These are phyloP conservation scores for Cetradonia linearis DNA, from an alignment of 495 filamentous ascomycete genomes.

Conservation along the genomic window DNA sequence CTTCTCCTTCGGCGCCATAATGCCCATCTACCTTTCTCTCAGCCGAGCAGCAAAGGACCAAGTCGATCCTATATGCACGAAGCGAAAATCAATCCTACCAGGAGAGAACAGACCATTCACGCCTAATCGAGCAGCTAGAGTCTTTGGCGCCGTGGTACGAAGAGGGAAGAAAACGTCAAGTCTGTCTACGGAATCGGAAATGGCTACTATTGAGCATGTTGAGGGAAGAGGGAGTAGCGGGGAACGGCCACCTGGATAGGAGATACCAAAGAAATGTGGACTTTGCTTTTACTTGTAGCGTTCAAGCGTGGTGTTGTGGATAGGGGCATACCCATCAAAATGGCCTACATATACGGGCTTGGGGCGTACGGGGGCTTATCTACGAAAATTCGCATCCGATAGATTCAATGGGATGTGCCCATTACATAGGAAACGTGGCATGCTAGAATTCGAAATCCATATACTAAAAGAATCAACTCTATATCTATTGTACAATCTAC, in stretches of 20 bases:
- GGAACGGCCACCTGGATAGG: not conserved
- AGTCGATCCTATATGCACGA: conserved; percentile 42
- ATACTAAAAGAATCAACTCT: too few relatives aligned
- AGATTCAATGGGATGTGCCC: too few relatives aligned
- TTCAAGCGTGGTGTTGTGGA: conserved; percentile 14
- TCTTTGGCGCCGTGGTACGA: conserved; percentile 12
- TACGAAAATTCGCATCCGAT: too few relatives aligned
- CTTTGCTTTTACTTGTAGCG: not conserved
- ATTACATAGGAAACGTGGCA: too few relatives aligned
- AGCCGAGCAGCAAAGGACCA: conserved; percentile 48
- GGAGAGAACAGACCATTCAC: conserved; percentile 1
- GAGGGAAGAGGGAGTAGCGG: conserved; percentile 6
- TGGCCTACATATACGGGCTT: not conserved
- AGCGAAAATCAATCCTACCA: not conserved
- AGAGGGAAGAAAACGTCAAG: conserved; percentile 11
- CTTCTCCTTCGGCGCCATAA: conserved; percentile 46
- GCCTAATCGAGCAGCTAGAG: conserved; percentile 4
- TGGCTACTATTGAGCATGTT: conserved; percentile 12
- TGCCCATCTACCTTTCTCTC: conserved; percentile 51
- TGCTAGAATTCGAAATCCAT: too few relatives aligned
- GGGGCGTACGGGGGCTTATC: not conserved
- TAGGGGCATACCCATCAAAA: not conserved
- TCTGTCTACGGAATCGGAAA: not conserved
- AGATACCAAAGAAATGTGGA: not conserved
- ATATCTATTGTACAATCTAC: too few relatives aligned